phyloP scores from a whole-genome alignment of 2,329 filamentous ascomycete genomes.

The Epichloe gansuensis region DNA sequence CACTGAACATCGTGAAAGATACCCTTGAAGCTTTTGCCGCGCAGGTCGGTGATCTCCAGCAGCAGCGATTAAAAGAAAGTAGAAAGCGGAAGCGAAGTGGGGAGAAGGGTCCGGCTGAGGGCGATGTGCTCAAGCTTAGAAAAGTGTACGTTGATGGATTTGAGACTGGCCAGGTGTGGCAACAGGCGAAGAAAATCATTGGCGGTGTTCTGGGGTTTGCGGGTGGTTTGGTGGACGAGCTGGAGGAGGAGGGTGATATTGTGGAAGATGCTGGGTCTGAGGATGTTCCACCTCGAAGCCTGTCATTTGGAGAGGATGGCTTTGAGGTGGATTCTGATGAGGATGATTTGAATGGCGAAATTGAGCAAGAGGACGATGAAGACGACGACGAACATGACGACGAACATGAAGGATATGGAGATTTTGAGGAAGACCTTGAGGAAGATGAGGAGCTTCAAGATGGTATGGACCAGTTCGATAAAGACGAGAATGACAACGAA shows the following conservation, averaged over 20 bases:
- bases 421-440: constrained; percentile 10
- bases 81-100: constrained; percentile 66
- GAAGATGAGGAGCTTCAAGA: constrained; percentile 21
- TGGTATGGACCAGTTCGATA: constrained; percentile 23
- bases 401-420: constrained; percentile 22
- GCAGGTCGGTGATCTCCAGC: constrained; percentile 61
- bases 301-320: constrained; percentile 18
- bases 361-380: constrained; percentile 3
- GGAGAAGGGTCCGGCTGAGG: constrained; percentile 24
- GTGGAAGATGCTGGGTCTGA: constrained; percentile 16
- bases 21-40: constrained; percentile 69
- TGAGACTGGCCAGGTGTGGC: constrained; percentile 81
- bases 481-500: constrained; percentile 21
- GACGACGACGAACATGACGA: constrained; percentile 14
- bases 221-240: constrained; percentile 32
- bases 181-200: constrained; percentile 79
- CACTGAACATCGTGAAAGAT: constrained; percentile 64
- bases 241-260: constrained; percentile 39
- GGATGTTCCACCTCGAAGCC: constrained; percentile 16
- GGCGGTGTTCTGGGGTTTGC: constrained; percentile 40
- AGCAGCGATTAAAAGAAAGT: constrained; percentile 53
- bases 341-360: constrained; percentile 18
- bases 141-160: constrained; percentile 83
- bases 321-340: constrained; percentile 20
- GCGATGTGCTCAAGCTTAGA: constrained; percentile 58